A percentile compares a stretch with the other conserved stretches of the same genome.
phyloP scores from a whole-genome alignment of 805 yeast species.

The Wickerhamiella kurtzmanii region DNA sequence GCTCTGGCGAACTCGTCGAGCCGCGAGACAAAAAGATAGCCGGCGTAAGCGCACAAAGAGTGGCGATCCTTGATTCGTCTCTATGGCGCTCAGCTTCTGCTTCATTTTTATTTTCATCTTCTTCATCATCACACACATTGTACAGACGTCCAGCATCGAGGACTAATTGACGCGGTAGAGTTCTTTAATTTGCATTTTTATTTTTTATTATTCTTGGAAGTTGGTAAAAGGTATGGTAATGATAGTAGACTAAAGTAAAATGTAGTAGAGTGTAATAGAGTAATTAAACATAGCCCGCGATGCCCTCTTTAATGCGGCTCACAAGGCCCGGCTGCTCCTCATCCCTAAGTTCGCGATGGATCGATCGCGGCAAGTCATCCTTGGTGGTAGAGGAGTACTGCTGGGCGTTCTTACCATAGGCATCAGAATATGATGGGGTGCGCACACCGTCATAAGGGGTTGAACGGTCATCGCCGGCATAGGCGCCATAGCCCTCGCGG shows the following conservation, averaged over 20 bases:
- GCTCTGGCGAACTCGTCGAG: conserved; percentile 11
- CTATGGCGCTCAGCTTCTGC: too few species aligned
- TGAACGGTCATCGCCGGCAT: not conserved
- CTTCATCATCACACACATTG: too few species aligned
- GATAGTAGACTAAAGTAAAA: not conserved
- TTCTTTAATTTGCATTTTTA: too few species aligned
- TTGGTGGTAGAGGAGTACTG: not conserved
- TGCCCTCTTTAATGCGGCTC: not conserved
- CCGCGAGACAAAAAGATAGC: not conserved
- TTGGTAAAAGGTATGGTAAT: too few species aligned
- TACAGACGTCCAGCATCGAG: too few species aligned
- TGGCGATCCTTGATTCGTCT: not conserved
- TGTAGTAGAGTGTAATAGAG: not conserved
- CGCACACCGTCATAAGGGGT: not conserved
- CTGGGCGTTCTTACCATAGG: not conserved
- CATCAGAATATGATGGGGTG: too few species aligned
- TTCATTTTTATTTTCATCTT: too few species aligned
- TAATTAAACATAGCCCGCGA: not conserved
- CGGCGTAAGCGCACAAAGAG: not conserved
- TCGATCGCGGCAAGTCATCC: not conserved
- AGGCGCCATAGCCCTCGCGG: not conserved
- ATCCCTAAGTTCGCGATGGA: not conserved
- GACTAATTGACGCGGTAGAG: too few species aligned
- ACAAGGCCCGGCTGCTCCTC: not conserved
- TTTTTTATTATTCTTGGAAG: too few species aligned